These are phyloP conservation scores for Yamadazyma songkhlaensis DNA, from an alignment of 1,139 yeast genomes.

Conservation along the genomic window DNA sequence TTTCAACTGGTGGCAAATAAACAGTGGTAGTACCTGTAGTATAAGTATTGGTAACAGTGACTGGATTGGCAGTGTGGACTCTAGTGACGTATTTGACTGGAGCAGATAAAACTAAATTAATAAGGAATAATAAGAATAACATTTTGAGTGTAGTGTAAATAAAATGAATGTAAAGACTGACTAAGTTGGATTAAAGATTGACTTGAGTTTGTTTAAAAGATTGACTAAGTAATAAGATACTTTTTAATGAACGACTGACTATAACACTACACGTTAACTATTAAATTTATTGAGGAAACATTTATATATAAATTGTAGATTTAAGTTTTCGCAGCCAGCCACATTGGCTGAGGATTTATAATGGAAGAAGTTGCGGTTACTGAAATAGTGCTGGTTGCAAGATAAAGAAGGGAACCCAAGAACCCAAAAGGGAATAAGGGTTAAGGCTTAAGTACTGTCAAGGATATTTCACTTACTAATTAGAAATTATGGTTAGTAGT, in stretches of 20 bases:
- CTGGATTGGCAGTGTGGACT: constrained; percentile 59
- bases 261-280: no score
- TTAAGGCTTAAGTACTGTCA: neutral
- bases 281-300: no score
- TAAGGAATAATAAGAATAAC: constrained; percentile 19
- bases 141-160: constrained; percentile 6
- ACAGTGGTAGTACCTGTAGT: constrained; percentile 61
- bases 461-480: no score
- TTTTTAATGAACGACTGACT: no score
- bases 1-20: constrained; percentile 67
- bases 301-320: no score
- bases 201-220: constrained; percentile 2
- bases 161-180: constrained; percentile 3
- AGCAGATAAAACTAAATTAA: constrained; percentile 25
- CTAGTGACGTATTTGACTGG: constrained; percentile 51
- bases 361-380: neutral
- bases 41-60: constrained; percentile 51
- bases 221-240: constrained; percentile 1
- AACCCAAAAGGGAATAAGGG: neutral
- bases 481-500: no score
- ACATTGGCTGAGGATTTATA: neutral
- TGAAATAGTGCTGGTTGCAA: constrained; percentile 1
- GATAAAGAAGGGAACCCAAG: neutral
- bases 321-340: constrained; percentile 5
- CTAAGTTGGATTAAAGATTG: constrained; percentile 4